Conservation (phyloP, 2,329 filamentous ascomycete species). For the Aspergillus sp. region DNA sequence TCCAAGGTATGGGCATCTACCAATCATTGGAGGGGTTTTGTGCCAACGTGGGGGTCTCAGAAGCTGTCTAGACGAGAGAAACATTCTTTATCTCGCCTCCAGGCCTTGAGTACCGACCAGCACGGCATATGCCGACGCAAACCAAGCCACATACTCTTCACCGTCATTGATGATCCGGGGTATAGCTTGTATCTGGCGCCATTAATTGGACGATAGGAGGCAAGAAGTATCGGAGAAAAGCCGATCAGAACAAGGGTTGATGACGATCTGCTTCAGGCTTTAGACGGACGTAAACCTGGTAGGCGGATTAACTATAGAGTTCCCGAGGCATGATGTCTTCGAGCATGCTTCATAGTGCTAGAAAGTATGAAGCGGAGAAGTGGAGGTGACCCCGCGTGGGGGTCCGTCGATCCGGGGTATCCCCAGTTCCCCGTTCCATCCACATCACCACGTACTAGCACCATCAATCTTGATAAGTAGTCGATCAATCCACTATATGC, state of each 20-base stretch:
- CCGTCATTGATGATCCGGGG: neutral
- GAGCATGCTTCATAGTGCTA: neutral
- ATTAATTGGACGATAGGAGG: neutral
- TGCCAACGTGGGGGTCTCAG: neutral
- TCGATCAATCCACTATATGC: neutral
- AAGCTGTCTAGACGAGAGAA: neutral
- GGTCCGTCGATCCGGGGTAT: conserved; percentile 4
- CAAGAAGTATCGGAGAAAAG: conserved; percentile 6
- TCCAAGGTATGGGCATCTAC: neutral
- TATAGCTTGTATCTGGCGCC: neutral
- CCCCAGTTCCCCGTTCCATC: neutral
- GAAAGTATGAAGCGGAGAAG: conserved; percentile 2
- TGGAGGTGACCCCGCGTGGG: conserved; percentile 5
- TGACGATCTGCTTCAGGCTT: neutral
- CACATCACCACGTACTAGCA: neutral
- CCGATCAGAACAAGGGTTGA: neutral
- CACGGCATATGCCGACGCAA: neutral
- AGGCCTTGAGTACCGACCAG: neutral
- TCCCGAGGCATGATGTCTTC: neutral
- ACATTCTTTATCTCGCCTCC: neutral
- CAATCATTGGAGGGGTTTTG: neutral
- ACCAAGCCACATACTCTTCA: neutral
- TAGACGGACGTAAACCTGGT: neutral
- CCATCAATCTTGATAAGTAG: neutral
- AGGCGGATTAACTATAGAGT: neutral